Evolutionary conservation across 129 eudicot genomes (phyloP).

Genomic region (Pseudognaphalium luteoalbum): DNA sequence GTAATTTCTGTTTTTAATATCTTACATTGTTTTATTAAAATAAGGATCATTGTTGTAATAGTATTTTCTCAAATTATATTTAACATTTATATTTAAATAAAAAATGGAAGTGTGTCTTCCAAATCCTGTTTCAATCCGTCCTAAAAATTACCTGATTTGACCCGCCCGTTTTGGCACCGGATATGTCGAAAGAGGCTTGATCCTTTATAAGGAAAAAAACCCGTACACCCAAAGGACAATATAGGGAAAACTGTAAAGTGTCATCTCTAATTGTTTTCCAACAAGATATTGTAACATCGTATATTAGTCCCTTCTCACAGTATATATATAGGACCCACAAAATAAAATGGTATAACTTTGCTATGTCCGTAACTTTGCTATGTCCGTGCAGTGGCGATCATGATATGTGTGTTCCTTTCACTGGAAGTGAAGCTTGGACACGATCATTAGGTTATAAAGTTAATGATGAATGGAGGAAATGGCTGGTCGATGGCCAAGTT

Average conservation of each 20-base stretch:
- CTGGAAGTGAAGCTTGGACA: conserved; percentile 96
- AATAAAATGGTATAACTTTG: background rate
- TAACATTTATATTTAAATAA: no score
- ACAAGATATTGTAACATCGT: background rate
- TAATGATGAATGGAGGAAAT: conserved; percentile 87
- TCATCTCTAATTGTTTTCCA: background rate
- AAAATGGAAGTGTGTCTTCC: background rate
- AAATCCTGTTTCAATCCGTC: background rate
- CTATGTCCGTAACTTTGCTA: conserved; percentile 8
- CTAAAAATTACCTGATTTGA: background rate
- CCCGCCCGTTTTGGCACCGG: background rate
- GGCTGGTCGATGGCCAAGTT: conserved; percentile 76
- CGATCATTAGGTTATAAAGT: conserved; percentile 73
- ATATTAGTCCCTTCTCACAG: background rate
- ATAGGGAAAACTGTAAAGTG: background rate
- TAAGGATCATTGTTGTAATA: background rate
- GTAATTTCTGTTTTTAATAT: background rate
- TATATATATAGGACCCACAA: background rate
- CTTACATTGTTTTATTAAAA: background rate
- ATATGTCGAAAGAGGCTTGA: background rate
- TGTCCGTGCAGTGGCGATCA: conserved; percentile 76
- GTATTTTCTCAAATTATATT: no score
- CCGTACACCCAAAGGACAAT: background rate
- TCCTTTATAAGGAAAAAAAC: background rate
- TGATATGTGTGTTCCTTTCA: conserved; percentile 97